A percentile compares a stretch with the other conserved stretches of the same genome.
These are phyloP conservation scores for Solanum sejunctum DNA, from an alignment of 257 asterid species.

Conservation along the genomic window DNA sequence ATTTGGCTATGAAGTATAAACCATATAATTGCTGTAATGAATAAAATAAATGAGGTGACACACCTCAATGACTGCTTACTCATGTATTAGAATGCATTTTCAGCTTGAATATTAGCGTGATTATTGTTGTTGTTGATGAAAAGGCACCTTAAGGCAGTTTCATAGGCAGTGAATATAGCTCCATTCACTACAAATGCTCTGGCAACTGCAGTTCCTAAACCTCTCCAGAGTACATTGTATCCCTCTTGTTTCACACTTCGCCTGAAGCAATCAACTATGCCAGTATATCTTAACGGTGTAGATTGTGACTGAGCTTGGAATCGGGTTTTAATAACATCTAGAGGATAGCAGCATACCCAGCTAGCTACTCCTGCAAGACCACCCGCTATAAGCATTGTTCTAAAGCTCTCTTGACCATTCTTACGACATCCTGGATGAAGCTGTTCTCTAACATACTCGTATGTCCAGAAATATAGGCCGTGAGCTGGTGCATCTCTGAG, in stretches of 20 bases:
- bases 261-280: conserved; percentile 45
- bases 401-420: conserved; percentile 31
- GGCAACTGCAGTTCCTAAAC: conserved; percentile 58
- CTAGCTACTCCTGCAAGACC: conserved; percentile 73
- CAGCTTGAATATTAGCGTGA: conserved; percentile 15
- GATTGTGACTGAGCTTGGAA: conserved; percentile 42
- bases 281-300: conserved; percentile 20
- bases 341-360: conserved; percentile 66
- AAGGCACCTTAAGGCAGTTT: conserved; percentile 49
- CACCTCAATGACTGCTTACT: background rate
- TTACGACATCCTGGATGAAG: conserved; percentile 68
- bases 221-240: conserved; percentile 59
- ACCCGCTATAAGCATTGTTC: conserved; percentile 69
- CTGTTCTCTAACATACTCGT: conserved; percentile 51
- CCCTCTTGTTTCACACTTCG: conserved; percentile 48
- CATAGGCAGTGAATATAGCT: conserved; percentile 60
- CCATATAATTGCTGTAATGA: background rate
- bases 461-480: conserved; percentile 63
- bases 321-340: conserved; percentile 67
- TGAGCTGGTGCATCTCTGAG: conserved; percentile 78
- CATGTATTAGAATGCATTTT: conserved; percentile 11
- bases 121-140: conserved; percentile 5
- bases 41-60: background rate
- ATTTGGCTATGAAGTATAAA: background rate
- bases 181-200: conserved; percentile 78